Base-by-base conservation (phyloP, 176 grass and related monocot genomes). In the Olyra latifolia region DNA sequence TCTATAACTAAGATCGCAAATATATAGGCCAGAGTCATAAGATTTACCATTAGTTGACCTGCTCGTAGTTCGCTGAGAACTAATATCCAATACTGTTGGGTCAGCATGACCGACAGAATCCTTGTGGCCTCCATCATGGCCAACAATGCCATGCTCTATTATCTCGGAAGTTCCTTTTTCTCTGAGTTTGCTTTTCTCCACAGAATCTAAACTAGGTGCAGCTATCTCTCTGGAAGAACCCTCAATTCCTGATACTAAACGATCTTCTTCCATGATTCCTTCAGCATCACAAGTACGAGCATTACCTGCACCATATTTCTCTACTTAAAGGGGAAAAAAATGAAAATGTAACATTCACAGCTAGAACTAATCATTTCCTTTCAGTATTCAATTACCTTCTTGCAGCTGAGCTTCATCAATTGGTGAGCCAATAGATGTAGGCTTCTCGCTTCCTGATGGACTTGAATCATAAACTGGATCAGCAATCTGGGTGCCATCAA, bases 391-490 rank as follows among this genome's bases (percentile, higher is more conserved):
- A 4, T 87, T 84, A 87, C 91, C 84, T 85, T 53, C 29, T 70
- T 70, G 79, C 25, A 68, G 20, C 39, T 78, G 59, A 82, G 35
- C 19, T 85, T 17, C 72, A 50, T 79, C 81, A 79, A 75, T 61
- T 71, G 73, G 62, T 67, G 65, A 84, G 80, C 65, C 46, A 71
- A 83, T 76, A 52, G 79, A 83, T 35, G 71, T 43, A 16, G 91
- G 71, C 57, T 46, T 85, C 29, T 91, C 77, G 16, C 71, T 85
- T 84, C 68, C 65, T 0, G 70, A 66, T 66, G 80, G 83, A 77
- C 87, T 92, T 65, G 76, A 81, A 92, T 89, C 75, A 24, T 89
- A 80, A 67, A 92, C 17, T 66, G 87, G 83, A 71, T 92, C 79
- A 59, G 22, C 47, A 23, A 86, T 47, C 7, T 66, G 80, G 66